phyloP scores from a whole-genome alignment of 306 rosid genomes.

The Casuarina equisetifolia region DNA sequence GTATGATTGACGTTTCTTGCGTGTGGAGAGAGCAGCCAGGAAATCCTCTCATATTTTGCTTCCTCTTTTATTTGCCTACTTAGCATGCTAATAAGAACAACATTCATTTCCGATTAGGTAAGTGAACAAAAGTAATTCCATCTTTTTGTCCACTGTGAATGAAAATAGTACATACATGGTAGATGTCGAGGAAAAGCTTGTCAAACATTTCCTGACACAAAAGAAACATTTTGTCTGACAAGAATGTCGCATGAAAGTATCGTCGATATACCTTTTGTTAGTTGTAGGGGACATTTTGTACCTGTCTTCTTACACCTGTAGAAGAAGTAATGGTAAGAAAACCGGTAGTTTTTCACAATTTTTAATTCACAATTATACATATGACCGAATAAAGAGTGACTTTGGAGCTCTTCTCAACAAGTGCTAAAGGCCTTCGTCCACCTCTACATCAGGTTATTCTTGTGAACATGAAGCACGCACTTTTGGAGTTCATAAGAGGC shows the following conservation, averaged over 20 bases:
- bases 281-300: slow-evolving; percentile 26
- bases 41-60: too few relatives aligned
- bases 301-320: slow-evolving; percentile 34
- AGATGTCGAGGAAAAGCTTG: neutral
- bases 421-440: slow-evolving; percentile 5
- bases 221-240: neutral
- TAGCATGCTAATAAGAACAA: too few relatives aligned
- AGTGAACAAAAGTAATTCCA: too few relatives aligned
- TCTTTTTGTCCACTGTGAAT: neutral
- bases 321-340: slow-evolving; percentile 18
- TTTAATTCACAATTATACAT: slow-evolving; percentile 33
- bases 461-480: slow-evolving; percentile 29
- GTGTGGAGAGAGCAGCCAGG: too few relatives aligned
- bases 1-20: too few relatives aligned
- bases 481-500: slow-evolving; percentile 57
- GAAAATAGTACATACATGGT: neutral
- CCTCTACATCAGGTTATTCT: slow-evolving; percentile 32
- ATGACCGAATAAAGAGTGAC: slow-evolving; percentile 28
- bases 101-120: too few relatives aligned
- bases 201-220: neutral
- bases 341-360: slow-evolving; percentile 28
- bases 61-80: too few relatives aligned
- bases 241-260: slow-evolving; percentile 5
- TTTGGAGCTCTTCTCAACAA: slow-evolving; percentile 24
- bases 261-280: slow-evolving; percentile 33